These are phyloP conservation scores for Dioscorea cayenensis DNA, from an alignment of 116 monocot genomes.

Conservation along the genomic window DNA sequence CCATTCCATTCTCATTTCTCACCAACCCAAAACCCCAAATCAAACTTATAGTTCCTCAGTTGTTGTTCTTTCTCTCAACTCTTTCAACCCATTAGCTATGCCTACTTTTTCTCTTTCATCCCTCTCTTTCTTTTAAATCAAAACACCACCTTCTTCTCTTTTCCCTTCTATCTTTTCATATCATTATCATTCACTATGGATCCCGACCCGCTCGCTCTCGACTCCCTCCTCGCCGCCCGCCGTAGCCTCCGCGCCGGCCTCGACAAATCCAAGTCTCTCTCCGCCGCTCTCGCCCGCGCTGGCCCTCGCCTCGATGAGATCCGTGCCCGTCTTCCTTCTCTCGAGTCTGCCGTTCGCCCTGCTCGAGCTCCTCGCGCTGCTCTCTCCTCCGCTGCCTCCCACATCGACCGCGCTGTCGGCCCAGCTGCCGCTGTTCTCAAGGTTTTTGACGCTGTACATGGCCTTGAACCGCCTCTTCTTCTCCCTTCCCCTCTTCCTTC, in stretches of 20 bases:
- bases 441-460: slow-evolving; percentile 87
- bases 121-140: too few species aligned
- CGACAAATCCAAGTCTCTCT: slow-evolving; percentile 5
- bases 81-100: not conserved
- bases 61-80: not conserved
- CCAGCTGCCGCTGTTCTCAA: slow-evolving; percentile 60
- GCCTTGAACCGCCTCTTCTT: slow-evolving; percentile 24
- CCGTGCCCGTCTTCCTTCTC: slow-evolving; percentile 6
- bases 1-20: too few species aligned
- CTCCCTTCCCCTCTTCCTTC: not conserved
- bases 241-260: slow-evolving; percentile 2
- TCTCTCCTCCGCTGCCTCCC: slow-evolving; percentile 11
- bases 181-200: not conserved
- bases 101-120: not conserved
- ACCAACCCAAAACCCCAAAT: too few species aligned
- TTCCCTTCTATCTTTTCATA: not conserved
- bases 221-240: slow-evolving; percentile 1
- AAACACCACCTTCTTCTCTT: not conserved
- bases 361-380: slow-evolving; percentile 11
- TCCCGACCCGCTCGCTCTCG: not conserved
- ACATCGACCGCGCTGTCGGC: slow-evolving; percentile 13
- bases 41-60: too few species aligned
- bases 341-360: slow-evolving; percentile 9
- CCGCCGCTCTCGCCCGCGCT: slow-evolving; percentile 3
- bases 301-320: slow-evolving; percentile 16